Percentiles rank a stretch among this genome's conserved stretches.
These are phyloP conservation scores for Ceratobasidium sp. DNA, from an alignment of 1,284 basidiomycete species.

Conservation along the genomic window DNA sequence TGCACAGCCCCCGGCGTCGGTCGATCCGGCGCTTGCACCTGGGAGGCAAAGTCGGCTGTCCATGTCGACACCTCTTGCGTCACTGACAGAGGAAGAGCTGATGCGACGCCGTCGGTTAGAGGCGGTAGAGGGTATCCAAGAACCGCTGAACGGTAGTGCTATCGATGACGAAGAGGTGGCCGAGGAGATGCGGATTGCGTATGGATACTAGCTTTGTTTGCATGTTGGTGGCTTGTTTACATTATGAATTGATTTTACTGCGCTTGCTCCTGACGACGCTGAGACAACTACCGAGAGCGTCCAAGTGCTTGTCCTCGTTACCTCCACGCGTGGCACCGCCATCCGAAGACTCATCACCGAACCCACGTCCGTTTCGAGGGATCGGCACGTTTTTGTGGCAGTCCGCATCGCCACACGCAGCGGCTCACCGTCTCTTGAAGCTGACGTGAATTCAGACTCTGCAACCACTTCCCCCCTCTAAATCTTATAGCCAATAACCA, in stretches of 20 bases:
- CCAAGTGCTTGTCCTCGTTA: background rate
- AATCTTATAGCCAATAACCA: too few relatives aligned
- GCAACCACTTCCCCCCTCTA: too few relatives aligned
- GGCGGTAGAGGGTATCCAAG: slow-evolving; percentile 53
- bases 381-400: background rate
- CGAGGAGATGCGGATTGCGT: slow-evolving; percentile 32
- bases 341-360: background rate
- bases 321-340: background rate
- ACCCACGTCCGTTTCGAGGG: background rate
- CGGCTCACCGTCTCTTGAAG: slow-evolving; percentile 41
- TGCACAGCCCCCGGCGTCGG: slow-evolving; percentile 24
- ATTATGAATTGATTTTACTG: too few relatives aligned
- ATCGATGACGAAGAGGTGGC: slow-evolving; percentile 1
- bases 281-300: too few relatives aligned
- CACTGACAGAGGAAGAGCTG: slow-evolving; percentile 78
- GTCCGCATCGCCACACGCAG: background rate
- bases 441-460: too few relatives aligned
- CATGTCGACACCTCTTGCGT: slow-evolving; percentile 54
- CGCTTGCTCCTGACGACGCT: too few relatives aligned
- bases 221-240: background rate
- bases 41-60: slow-evolving; percentile 49
- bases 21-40: slow-evolving; percentile 43
- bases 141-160: slow-evolving; percentile 36
- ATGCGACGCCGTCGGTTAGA: slow-evolving; percentile 71
- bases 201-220: slow-evolving; percentile 24